Base-by-base conservation (phyloP, 192 early-diverging fungal species). In the Podila epigama region DNA sequence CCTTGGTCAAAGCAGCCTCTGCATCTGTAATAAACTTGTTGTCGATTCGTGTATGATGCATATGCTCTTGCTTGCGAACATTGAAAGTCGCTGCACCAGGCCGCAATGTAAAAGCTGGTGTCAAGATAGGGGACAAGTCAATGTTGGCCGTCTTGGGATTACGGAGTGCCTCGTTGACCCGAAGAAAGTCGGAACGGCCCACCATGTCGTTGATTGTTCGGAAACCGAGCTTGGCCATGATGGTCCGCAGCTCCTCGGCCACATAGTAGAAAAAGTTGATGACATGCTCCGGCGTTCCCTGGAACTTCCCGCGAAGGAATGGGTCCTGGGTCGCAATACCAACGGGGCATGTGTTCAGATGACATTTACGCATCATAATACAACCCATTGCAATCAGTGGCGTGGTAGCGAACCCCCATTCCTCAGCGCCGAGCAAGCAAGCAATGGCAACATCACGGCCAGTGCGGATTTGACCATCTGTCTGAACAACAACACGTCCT, bases 201-300 rank as follows among this genome's bases (percentile, higher is more conserved):
- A 99, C 96, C 96, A 99, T 95, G 69, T 98, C 96, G 73, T 94
- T 90, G 61, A 99, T 89, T 10, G 91, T 90, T 68, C 94, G 92
- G 88, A 94, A 91, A 35, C 97, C 97, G 25, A 99, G 92, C 56
- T 84, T 84, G 28, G 97, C 95, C 97, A 99, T 99, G 73, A 97
- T 90, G 34, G 84, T 80, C 52, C 97, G 92, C 66, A 91, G 79
- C 66, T 99, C 96, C 79, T 99, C 97, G 32, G 95, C 94, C 65
- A 99, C 86, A 78, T 96, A 99, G 88, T 90, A 90, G 90, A 99
- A 99, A 86, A 99, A 99, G 85, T 99, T 98, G 72, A 99, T 85
- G 22, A 99, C 95, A 61, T 99, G 90, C 79, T 99, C 97, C 16
- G 97, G 96, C 59, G 84, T 81, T 15, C 97, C 97, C 44, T 85